A percentile compares a stretch with the other conserved stretches of the same genome.
Evolutionary conservation across 1,284 basidiomycete species (phyloP).

Genomic region (Ustilago lituana): DNA sequence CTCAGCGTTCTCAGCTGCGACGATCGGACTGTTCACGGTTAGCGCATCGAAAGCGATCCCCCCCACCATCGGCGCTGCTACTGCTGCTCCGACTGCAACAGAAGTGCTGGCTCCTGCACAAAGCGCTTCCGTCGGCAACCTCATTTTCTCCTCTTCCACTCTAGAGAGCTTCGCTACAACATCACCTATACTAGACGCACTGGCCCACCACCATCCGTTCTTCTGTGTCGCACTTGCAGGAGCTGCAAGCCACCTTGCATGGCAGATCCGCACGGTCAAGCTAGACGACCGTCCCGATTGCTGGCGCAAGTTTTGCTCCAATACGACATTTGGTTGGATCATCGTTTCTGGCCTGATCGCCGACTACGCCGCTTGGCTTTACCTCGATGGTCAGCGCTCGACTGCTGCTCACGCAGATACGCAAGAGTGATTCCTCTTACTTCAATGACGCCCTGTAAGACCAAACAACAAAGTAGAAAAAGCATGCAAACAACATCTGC

Average conservation of each 20-base stretch:
- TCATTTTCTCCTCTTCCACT: slow-evolving; percentile 19
- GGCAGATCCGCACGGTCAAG: slow-evolving; percentile 77
- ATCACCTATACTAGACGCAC: slow-evolving; percentile 16
- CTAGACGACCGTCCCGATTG: slow-evolving; percentile 84
- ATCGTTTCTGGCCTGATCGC: slow-evolving; percentile 83
- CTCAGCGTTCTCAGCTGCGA: slow-evolving; percentile 77
- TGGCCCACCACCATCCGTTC: slow-evolving; percentile 72
- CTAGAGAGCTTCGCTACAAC: slow-evolving; percentile 13
- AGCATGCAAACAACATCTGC: no score
- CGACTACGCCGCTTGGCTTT: slow-evolving; percentile 74
- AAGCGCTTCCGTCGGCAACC: slow-evolving; percentile 17
- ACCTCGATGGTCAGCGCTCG: slow-evolving; percentile 9
- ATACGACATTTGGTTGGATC: slow-evolving; percentile 87
- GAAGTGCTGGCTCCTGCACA: slow-evolving; percentile 10
- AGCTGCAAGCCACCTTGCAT: slow-evolving; percentile 80
- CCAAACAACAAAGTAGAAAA: no score
- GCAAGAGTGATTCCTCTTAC: not conserved
- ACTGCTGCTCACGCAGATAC: not conserved
- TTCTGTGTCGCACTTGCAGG: slow-evolving; percentile 78
- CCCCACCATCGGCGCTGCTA: slow-evolving; percentile 8
- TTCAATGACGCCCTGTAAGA: no score
- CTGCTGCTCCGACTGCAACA: slow-evolving; percentile 7
- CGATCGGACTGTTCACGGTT: slow-evolving; percentile 79
- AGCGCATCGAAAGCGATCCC: slow-evolving; percentile 68
- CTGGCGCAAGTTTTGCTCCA: slow-evolving; percentile 89